Evolutionary conservation across 2,329 filamentous ascomycete species (phyloP).

Genomic region (Xylariaceae sp.): DNA sequence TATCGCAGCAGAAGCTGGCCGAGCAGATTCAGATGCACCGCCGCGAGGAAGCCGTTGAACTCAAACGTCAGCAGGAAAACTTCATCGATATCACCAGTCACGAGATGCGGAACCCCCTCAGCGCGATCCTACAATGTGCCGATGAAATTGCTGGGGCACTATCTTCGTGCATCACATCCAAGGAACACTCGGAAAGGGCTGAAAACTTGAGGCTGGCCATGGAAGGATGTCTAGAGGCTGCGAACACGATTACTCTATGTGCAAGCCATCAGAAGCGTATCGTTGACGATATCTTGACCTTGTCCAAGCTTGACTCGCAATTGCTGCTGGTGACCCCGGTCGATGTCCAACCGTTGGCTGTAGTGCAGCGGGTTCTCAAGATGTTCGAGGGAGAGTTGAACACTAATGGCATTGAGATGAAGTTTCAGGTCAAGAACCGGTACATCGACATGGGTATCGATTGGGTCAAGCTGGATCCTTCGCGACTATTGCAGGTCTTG

Average conservation of each 20-base stretch:
- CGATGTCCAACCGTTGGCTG: slow-evolving; percentile 58
- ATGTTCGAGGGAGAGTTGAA: slow-evolving; percentile 74
- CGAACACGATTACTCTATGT: slow-evolving; percentile 75
- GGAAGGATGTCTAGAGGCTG: slow-evolving; percentile 59
- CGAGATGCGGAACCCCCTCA: slow-evolving; percentile 70
- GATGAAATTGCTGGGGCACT: slow-evolving; percentile 59
- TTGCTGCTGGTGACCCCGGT: slow-evolving; percentile 64
- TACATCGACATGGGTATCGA: slow-evolving; percentile 58
- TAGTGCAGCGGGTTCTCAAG: slow-evolving; percentile 62
- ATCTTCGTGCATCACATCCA: slow-evolving; percentile 30
- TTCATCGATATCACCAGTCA: slow-evolving; percentile 70
- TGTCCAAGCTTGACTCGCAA: slow-evolving; percentile 64
- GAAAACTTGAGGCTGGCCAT: slow-evolving; percentile 34
- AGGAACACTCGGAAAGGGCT: slow-evolving; percentile 33
- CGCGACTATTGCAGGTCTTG: slow-evolving; percentile 63
- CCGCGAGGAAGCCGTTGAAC: slow-evolving; percentile 72
- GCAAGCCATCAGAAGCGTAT: slow-evolving; percentile 71
- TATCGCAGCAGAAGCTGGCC: slow-evolving; percentile 77
- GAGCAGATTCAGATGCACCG: slow-evolving; percentile 72
- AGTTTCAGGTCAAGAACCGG: slow-evolving; percentile 60
- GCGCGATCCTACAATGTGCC: slow-evolving; percentile 66
- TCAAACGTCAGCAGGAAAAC: slow-evolving; percentile 65
- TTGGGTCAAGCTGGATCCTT: slow-evolving; percentile 70
- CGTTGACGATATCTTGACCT: slow-evolving; percentile 58
- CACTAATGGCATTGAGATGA: slow-evolving; percentile 63